Conservation (phyloP, 805 yeast species). For the Grigorovia jiainica region DNA sequence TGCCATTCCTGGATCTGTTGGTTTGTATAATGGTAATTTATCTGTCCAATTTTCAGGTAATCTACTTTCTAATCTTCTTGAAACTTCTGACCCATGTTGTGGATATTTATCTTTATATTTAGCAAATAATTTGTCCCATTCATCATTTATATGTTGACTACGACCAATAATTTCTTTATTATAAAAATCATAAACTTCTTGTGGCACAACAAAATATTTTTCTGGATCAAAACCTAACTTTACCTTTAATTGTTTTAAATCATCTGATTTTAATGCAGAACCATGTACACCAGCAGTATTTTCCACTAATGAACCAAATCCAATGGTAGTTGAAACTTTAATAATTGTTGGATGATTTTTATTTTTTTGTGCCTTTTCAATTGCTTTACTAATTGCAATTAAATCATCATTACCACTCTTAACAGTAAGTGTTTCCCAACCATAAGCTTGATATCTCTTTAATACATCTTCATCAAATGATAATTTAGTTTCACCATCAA, state of each 20-base stretch:
- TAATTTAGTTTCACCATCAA: constrained; percentile 83
- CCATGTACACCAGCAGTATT: constrained; percentile 96
- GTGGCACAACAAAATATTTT: constrained; percentile 67
- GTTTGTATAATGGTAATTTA: constrained; percentile 67
- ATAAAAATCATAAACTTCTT: constrained; percentile 71
- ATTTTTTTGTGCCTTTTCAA: constrained; percentile 71
- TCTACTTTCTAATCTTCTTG: constrained; percentile 67
- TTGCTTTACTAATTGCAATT: constrained; percentile 59
- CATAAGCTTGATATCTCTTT: constrained; percentile 80
- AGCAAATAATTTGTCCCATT: constrained; percentile 63
- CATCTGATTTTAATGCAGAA: constrained; percentile 89
- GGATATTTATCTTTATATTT: constrained; percentile 64
- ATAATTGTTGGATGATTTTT: constrained; percentile 80
- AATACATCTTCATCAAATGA: constrained; percentile 92
- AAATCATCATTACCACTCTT: constrained; percentile 74
- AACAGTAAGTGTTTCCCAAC: constrained; percentile 82
- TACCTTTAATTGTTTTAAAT: constrained; percentile 74
- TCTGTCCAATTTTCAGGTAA: constrained; percentile 79
- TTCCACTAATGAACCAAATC: constrained; percentile 76
- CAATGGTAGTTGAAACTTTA: constrained; percentile 84
- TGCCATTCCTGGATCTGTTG: constrained; percentile 76
- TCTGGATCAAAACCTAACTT: constrained; percentile 84
- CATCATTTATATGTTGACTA: constrained; percentile 59
- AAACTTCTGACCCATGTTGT: constrained; percentile 64
- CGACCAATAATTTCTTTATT: constrained; percentile 41